Evolutionary conservation across 441 rosid genomes (phyloP), one percentile per base, ranked within the genome.

Genomic region (Francoa sonchifolia): DNA sequence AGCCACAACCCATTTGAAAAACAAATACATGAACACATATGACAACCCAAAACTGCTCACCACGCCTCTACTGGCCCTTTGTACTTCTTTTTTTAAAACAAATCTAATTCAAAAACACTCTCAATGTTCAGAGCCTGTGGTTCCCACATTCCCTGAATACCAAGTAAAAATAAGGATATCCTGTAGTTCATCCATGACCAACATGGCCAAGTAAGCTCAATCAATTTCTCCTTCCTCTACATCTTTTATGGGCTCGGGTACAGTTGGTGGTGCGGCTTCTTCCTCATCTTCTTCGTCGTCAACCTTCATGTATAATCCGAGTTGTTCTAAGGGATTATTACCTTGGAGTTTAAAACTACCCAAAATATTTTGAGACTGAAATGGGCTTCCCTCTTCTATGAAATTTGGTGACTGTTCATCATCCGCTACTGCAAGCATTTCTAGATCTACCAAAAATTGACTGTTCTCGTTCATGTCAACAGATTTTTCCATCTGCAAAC

Each of bases 401-500:
- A 70, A 67, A 54, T 54, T 75, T 0, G 78, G 71, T 17, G 67
- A 17, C 14, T 57, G 62, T 40, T 76, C 88, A 48, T 48, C 73
- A 6, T 54, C 46, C 12, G 67, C 41, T 0, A 68, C 54, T 58
- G 77, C 65, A 21, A 88, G 76, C 94, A 81, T 68, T 61, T 88
- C 83, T 29, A 88, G 57, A 52, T 88, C 94, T 73, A 81, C 71
- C 85, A 88, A 63, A 54, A 81, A 77, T 36, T 55, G 69, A 53
- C 82, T 60, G 45, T 71, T 80, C 67, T 77, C 94, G 19, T 81
- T 79, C 48, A 88, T 81, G 17, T 79, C 88, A 39, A 88, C 97
- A 0, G 90, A 84, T 65, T 77, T 88, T 50, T 88, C 94, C 88
- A 84, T 77, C 97, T 81, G 82, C 55, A 64, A 11, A 52, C n/a